Evolutionary conservation across 2,329 filamentous ascomycete genomes (phyloP).

Genomic region (Triangularia verruculosa): DNA sequence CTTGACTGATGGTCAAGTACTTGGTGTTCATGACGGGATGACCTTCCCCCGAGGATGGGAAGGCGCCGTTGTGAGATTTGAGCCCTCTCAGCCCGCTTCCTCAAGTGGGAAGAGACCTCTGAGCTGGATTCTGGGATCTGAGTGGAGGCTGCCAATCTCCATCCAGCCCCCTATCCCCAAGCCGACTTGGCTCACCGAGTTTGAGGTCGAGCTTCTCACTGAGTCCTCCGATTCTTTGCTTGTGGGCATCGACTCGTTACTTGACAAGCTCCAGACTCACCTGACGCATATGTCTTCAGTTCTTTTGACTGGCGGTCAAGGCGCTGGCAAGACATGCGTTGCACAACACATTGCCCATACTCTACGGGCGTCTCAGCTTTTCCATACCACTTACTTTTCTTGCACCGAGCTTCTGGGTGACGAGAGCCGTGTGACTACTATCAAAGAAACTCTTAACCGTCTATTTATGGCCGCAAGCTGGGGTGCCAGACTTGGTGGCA

Average conservation of each 20-base stretch:
- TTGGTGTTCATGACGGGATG: conserved; percentile 58
- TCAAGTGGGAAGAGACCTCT: conserved; percentile 48
- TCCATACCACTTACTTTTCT: conserved; percentile 80
- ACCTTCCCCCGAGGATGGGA: conserved; percentile 65
- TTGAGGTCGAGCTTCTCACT: conserved; percentile 54
- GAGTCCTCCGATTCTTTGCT: conserved; percentile 53
- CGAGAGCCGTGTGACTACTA: conserved; percentile 81
- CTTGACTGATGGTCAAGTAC: conserved; percentile 81
- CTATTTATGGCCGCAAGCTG: conserved; percentile 88
- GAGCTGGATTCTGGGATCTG: conserved; percentile 75
- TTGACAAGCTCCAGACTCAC: conserved; percentile 70
- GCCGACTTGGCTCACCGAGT: conserved; percentile 54
- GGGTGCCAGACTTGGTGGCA: conserved; percentile 83
- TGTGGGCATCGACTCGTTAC: conserved; percentile 79
- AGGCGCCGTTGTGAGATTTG: conserved; percentile 79
- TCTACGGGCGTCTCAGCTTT: conserved; percentile 69
- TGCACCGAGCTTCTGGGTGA: conserved; percentile 87
- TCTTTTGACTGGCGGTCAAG: conserved; percentile 81
- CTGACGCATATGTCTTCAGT: conserved; percentile 85
- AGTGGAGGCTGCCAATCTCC: conserved; percentile 70
- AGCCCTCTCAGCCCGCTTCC: conserved; percentile 47
- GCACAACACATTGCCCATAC: conserved; percentile 72
- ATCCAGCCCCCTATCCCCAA: conserved; percentile 71
- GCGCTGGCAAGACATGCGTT: conserved; percentile 84
- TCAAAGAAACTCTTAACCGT: conserved; percentile 83